Base-by-base conservation (phyloP, 495 filamentous ascomycete genomes). In the Talaromyces adpressus region DNA sequence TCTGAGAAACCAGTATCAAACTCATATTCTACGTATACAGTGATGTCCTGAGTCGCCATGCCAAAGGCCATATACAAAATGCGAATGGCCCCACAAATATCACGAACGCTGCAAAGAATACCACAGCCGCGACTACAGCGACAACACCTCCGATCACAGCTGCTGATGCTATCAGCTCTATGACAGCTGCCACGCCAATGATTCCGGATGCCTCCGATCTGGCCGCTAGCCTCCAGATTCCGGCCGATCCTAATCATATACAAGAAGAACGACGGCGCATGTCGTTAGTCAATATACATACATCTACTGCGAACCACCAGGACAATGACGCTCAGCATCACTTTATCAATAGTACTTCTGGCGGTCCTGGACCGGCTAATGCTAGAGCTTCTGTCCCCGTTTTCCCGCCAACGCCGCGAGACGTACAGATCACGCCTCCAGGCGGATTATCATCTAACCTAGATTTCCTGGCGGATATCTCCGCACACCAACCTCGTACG, bases 11-110 rank as follows among this genome's bases (percentile, higher is more conserved):
- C 6, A 57, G 7, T 14, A 29, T 27, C 9, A 29, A 18, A 14
- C 16, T 59, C 57, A 14, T 14, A 62, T 39, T 67, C 30, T 64
- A 8, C 41, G 41, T 51, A 34, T 61, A 45, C 63, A 83, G 81
- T 67, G 81, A 83, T 71, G 81, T 83, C 30, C 65, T 83, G 59
- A 81, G 79, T 58, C 77, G 81, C 39, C 80, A 82, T 71, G 75
- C 78, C 56, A 82, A 79, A 70, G 79, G 78, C 56, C 78, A 81
- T 63, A 77, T 59, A 34, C 57, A 59, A 22, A 59, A 59, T 41
- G 30, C 75, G 57, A 67, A 73, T 36, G 61, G 66, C 25, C 61
- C 62, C 52, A 63, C 67, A 65, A 75, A 66, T 57, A 65, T 71
- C 20, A 71, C 63, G 58, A 68, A 62, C 16, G 65, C 47, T 7